phyloP scores from a whole-genome alignment of 2,329 filamentous ascomycete genomes.

The Xylariomycetidae sp. region DNA sequence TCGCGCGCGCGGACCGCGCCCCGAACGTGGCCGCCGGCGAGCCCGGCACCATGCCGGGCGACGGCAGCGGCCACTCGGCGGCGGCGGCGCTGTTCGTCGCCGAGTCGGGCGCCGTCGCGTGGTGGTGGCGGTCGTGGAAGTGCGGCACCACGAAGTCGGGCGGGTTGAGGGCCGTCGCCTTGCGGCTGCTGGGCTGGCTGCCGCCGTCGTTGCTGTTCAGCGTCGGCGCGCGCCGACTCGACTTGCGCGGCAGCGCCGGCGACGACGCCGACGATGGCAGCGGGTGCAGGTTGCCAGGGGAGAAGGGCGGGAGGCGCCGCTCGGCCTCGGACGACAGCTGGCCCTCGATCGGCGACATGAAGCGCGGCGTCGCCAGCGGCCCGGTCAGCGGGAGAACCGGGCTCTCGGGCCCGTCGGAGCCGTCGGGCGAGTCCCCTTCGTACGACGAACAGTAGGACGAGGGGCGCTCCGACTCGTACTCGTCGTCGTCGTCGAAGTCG shows the following conservation, averaged over 20 bases:
- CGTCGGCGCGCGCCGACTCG: no score
- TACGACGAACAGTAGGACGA: no score
- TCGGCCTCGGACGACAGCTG: neutral
- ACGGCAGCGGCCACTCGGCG: slow-evolving; percentile 11
- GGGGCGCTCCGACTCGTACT: neutral
- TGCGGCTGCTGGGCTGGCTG: no score
- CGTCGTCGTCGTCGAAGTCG: no score
- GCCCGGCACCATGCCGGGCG: no score
- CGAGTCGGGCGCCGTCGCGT: slow-evolving; percentile 11
- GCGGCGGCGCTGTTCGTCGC: neutral
- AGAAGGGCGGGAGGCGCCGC: neutral
- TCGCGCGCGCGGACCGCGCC: no score
- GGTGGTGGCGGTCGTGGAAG: slow-evolving; percentile 6
- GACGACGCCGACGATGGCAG: neutral
- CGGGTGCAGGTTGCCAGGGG: neutral
- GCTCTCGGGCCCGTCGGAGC: slow-evolving; percentile 14
- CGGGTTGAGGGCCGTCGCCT: no score
- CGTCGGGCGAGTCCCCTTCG: no score
- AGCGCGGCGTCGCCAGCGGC: slow-evolving; percentile 18
- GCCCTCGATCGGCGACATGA: slow-evolving; percentile 4
- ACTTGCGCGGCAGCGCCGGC: no score
- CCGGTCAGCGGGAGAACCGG: slow-evolving; percentile 21
- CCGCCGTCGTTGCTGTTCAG: neutral
- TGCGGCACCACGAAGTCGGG: no score
- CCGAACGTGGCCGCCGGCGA: no score